Base-by-base conservation (phyloP, 768 basidiomycete species). In the Paxillus involutus region DNA sequence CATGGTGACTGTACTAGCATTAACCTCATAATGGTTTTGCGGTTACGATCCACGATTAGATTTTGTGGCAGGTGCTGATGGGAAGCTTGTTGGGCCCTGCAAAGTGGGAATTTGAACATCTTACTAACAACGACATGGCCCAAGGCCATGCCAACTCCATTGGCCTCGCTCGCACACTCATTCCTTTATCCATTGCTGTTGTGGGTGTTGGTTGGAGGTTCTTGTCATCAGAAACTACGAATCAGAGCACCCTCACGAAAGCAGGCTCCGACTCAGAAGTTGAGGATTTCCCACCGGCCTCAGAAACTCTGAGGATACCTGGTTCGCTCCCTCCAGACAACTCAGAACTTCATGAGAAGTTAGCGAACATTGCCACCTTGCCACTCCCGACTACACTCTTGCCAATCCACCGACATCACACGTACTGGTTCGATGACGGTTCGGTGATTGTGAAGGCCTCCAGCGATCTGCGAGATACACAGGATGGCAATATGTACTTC, bases 371-470 rank as follows among this genome's bases (percentile, higher is more conserved):
- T 21, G 21, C 21, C 21, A 21, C 21, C 21, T 21, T 21, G 21
- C 29, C 29, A 30, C 29, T 9, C 29, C 29, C 29, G 9, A 33
- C 3, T n/a, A 30, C 44, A 45, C 44, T 29, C 41, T 37, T 37
- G 26, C 56, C 47, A 17, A 33, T 16, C 14, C 51, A 51, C 19
- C 69, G 58, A 41, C 82, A 86, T 63, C 75, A 78, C 0, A 67
- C 69, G 21, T 86, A 80, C 63, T 89, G 85, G 85, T 82, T 88
- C 58, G 75, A 83, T 33, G 86, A 89, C 61, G 88, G 83, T 54
- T 81, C 81, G 17, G 64, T 86, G 12, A 67, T 85, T 30, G 62
- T 89, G 35, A 71, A 71, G 54, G 57, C 59, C 70, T 79, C 35
- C 66, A 75, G 55, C 64, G 73, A 44, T 16, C 51, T 45, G 11